Base-by-base conservation (phyloP, 164 flowering plant genomes). In the Macadamia integrifolia region DNA sequence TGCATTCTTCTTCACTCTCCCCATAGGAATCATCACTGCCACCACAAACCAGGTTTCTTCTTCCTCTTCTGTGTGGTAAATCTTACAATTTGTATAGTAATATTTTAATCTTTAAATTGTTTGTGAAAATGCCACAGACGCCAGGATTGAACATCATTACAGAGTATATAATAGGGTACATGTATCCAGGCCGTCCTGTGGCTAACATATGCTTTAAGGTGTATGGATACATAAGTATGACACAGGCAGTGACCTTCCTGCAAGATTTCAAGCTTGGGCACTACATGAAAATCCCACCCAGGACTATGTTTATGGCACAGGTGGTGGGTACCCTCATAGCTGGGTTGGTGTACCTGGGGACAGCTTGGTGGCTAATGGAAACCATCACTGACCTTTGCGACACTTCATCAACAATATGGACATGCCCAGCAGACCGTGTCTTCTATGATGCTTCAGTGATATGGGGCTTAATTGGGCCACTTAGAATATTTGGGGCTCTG, bases 221-320 rank as follows among this genome's bases (percentile, higher is more conserved):
- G 14, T 93, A 90, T 61, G 95, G 97, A 0, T 86, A 88, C 78
- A 86, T 91, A 40, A 93, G 97, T 66, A 89, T 87, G 88, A 76
- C 78, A 10, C 98, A 91, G 69, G 97, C 91, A 40, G 46, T 90
- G 57, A 81, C 92, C 6, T 93, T 90, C 79, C 76, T 91, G 28
- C 90, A 85, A 78, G 95, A 93, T 76, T 90, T 93, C 83, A 91
- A 93, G 77, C 88, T 93, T n/a, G 96, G 97, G 3, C 98, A 89
- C 74, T 93, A 91, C 85, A 90, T 93, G 98, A 93, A 93, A 75
- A 89, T 93, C 29, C 98, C 98, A 67, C 97, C 98, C 0, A 76
- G 90, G 77, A 78, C 87, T 12, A 89, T 93, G 95, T 93, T 89
- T 82, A 88, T 87, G 90, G 93, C 92, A 53, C 97, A 93, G 90